phyloP scores from a whole-genome alignment of 306 rosid genomes.

The Fagus sylvatica region DNA sequence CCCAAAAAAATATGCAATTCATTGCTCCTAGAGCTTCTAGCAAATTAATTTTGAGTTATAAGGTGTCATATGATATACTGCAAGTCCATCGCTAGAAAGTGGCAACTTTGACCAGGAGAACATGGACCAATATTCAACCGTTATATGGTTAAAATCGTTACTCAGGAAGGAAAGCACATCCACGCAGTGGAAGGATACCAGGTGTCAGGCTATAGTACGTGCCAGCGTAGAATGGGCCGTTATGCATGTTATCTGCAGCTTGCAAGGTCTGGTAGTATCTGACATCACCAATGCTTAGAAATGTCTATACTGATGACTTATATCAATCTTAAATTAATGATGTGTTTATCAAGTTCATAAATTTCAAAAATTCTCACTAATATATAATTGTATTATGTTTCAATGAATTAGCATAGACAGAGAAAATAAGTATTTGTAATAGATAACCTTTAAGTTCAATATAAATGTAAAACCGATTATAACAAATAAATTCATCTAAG shows the following conservation, averaged over 20 bases:
- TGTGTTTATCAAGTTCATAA: too few species aligned
- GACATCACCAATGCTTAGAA: background rate
- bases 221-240: constrained; percentile 18
- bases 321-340: too few species aligned
- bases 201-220: constrained; percentile 16
- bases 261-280: constrained; percentile 23
- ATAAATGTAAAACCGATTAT: too few species aligned
- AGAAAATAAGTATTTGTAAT: too few species aligned
- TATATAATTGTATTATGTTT: too few species aligned
- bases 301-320: too few species aligned
- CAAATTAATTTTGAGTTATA: background rate
- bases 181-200: constrained; percentile 14
- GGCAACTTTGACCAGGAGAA: constrained; percentile 17
- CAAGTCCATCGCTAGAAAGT: background rate
- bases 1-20: constrained; percentile 14
- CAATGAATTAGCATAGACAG: too few species aligned
- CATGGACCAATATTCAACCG: constrained; percentile 1
- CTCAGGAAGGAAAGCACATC: background rate
- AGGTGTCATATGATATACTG: background rate
- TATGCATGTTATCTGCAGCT: constrained; percentile 27
- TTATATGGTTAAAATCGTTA: constrained; percentile 7
- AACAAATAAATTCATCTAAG: too few species aligned
- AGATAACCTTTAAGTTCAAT: too few species aligned
- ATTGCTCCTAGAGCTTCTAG: background rate
- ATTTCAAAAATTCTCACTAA: too few species aligned